Conservation (phyloP, 371 early-diverging fungal species). For the Fennellomyces sp. region DNA sequence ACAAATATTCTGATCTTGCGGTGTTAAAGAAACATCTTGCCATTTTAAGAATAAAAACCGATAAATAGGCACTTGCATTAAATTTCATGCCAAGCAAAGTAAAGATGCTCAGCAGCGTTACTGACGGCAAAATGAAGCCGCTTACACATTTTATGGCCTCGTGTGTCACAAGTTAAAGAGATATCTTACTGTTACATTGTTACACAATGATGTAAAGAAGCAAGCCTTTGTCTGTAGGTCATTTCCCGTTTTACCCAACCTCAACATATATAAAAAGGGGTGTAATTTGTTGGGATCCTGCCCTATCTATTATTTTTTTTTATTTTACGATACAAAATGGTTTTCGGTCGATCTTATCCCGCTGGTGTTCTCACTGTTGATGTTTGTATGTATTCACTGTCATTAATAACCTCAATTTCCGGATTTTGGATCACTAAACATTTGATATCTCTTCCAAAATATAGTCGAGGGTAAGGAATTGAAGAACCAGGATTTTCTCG, state of each 20-base stretch:
- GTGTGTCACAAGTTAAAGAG: not conserved
- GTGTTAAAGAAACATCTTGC: too few species aligned
- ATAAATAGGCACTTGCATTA: not conserved
- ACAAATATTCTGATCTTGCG: not conserved
- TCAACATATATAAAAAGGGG: not conserved
- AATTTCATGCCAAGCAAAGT: not conserved
- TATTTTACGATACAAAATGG: not conserved
- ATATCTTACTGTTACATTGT: not conserved
- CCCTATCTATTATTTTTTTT: not conserved
- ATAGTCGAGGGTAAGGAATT: constrained; percentile 40
- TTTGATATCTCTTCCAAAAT: not conserved
- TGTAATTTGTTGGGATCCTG: not conserved
- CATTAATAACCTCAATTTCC: too few species aligned
- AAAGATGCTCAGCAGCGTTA: not conserved
- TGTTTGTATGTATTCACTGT: constrained; percentile 19
- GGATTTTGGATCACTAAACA: not conserved
- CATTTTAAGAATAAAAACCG: not conserved
- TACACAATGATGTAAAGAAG: not conserved
- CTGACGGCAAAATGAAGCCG: not conserved
- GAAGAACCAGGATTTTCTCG: constrained; percentile 31
- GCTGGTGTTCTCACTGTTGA: constrained; percentile 38
- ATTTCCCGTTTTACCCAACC: too few species aligned
- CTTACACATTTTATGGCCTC: not conserved
- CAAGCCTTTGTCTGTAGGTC: too few species aligned
- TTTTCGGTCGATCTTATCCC: constrained; percentile 2